Evolutionary conservation across 176 grass and related monocot species (phyloP).

Genomic region (Melocanna baccifera): DNA sequence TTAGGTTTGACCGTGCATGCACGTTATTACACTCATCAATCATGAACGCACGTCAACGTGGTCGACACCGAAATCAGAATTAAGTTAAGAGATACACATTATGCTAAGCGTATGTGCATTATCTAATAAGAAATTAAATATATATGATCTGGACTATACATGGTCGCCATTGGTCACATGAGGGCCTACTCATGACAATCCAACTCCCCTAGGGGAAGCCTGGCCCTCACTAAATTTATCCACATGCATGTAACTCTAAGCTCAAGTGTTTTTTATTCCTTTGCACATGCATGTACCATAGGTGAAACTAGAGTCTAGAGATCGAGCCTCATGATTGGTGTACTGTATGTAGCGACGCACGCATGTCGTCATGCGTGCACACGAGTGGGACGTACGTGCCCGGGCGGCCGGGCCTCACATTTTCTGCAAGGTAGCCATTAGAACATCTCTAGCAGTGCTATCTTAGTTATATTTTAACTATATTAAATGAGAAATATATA

Average conservation of each 20-base stretch:
- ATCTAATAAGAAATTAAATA: too few species aligned
- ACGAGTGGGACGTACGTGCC: background rate
- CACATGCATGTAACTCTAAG: too few species aligned
- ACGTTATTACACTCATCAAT: background rate
- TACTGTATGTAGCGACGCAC: background rate
- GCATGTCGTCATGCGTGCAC: slow-evolving; percentile 19
- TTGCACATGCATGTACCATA: background rate
- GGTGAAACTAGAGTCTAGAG: background rate
- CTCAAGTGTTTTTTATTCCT: background rate
- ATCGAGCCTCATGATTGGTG: background rate
- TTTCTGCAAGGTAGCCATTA: background rate
- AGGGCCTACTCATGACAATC: too few species aligned
- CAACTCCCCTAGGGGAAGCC: too few species aligned
- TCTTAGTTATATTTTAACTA: too few species aligned
- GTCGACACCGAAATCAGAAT: background rate
- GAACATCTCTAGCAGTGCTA: too few species aligned
- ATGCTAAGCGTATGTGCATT: too few species aligned
- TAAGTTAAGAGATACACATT: background rate
- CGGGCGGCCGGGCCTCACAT: too few species aligned
- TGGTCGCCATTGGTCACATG: too few species aligned
- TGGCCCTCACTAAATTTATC: background rate
- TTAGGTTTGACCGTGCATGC: background rate
- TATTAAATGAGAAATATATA: too few species aligned
- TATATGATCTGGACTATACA: too few species aligned
- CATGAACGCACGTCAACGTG: background rate